These are phyloP conservation scores for Candida gorgasii DNA, from an alignment of 805 yeast genomes.

Conservation along the genomic window DNA sequence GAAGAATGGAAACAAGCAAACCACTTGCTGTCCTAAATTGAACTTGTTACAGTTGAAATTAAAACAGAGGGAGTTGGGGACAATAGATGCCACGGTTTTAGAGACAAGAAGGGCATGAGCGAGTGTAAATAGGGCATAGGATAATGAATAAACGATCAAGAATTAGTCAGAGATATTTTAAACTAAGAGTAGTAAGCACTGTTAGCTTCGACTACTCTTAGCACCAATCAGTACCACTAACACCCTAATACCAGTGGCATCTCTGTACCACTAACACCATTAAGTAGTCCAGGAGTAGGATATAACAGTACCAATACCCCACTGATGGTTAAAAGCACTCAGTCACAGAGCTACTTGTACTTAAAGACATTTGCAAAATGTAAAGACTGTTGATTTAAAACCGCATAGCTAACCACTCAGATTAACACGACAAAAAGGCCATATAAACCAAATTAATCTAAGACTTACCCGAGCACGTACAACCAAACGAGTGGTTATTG, in stretches of 20 bases:
- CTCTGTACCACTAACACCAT: no score
- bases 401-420: constrained; percentile 62
- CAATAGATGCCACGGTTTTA: constrained; percentile 57
- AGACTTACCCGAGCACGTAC: constrained; percentile 95
- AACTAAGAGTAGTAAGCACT: no score
- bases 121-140: background rate
- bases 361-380: background rate
- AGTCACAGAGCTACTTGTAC: background rate
- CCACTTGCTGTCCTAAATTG: constrained; percentile 80
- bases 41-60: constrained; percentile 61
- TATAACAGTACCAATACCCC: no score
- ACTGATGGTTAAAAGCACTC: no score
- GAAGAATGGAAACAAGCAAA: constrained; percentile 56
- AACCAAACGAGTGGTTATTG: constrained; percentile 44
- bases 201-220: no score
- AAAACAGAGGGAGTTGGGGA: constrained; percentile 58
- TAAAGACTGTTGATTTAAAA: constrained; percentile 62
- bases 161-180: no score
- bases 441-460: constrained; percentile 58
- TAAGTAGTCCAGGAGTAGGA: no score
- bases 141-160: no score
- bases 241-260: no score
- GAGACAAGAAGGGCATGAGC: constrained; percentile 15
- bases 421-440: constrained; percentile 58
- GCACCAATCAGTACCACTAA: no score